Percentiles rank a stretch among this genome's conserved stretches.
phyloP scores from a whole-genome alignment of 441 rosid species.

The Populus hybrid region DNA sequence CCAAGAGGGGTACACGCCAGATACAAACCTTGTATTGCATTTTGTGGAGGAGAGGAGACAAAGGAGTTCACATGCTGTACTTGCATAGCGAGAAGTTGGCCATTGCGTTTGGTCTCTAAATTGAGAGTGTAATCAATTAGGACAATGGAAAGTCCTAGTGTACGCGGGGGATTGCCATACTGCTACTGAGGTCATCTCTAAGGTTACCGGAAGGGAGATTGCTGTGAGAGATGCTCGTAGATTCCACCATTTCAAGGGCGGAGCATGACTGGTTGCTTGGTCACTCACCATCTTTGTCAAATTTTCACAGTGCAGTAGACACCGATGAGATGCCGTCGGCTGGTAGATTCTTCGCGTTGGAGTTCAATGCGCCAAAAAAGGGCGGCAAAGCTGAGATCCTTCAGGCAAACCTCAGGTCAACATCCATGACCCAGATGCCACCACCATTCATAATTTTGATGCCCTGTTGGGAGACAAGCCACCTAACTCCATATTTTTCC shows the following conservation, averaged over 20 bases:
- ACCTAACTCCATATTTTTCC: no score
- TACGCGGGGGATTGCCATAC: conserved; percentile 66
- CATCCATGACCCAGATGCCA: background rate
- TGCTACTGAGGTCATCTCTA: conserved; percentile 64
- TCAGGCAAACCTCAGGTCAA: no score
- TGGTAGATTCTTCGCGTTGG: no score
- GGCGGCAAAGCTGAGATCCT: no score
- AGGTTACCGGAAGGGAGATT: conserved; percentile 48
- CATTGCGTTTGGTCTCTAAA: conserved; percentile 55
- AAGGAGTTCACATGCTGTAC: conserved; percentile 31
- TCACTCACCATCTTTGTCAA: no score
- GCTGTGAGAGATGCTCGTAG: conserved; percentile 73
- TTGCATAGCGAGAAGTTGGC: conserved; percentile 74
- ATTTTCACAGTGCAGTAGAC: no score
- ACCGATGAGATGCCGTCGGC: no score
- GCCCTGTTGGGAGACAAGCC: no score
- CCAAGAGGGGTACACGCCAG: conserved; percentile 32
- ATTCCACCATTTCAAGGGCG: conserved; percentile 68
- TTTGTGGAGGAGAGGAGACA: conserved; percentile 35
- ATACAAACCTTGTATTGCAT: conserved; percentile 36
- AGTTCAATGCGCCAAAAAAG: no score
- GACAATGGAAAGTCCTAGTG: conserved; percentile 63
- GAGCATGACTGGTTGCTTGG: conserved; percentile 27
- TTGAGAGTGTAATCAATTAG: conserved; percentile 43
- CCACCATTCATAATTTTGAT: background rate